A percentile compares a stretch with the other conserved stretches of the same genome.
Evolutionary conservation across 306 rosid genomes (phyloP).

Genomic region (Amphicarpaea edgeworthii): DNA sequence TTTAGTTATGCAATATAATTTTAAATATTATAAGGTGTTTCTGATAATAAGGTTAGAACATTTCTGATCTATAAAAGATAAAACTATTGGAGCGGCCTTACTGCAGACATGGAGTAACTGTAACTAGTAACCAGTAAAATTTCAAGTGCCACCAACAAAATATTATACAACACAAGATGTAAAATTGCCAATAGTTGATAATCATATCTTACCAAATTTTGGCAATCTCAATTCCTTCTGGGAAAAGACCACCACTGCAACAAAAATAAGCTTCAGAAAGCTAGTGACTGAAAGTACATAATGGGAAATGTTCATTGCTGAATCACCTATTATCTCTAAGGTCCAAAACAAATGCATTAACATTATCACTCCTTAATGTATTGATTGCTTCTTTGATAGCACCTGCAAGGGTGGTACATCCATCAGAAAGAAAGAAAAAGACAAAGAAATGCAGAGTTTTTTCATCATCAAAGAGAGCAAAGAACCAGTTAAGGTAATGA

Average conservation of each 20-base stretch:
- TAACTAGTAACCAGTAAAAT: not conserved
- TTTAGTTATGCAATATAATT: constrained; percentile 13
- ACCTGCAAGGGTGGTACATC: constrained; percentile 60
- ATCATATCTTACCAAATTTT: constrained; percentile 83
- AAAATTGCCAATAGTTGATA: constrained; percentile 32
- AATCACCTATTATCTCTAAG: constrained; percentile 96
- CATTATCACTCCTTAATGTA: constrained; percentile 71
- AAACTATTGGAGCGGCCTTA: constrained; percentile 5
- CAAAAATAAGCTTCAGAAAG: constrained; percentile 64
- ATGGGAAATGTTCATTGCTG: constrained; percentile 40
- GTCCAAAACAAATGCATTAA: constrained; percentile 94
- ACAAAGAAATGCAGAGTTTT: constrained; percentile 29
- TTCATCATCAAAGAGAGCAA: constrained; percentile 25
- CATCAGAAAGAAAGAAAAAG: constrained; percentile 34
- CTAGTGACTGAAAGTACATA: constrained; percentile 45
- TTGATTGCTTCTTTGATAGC: constrained; percentile 95
- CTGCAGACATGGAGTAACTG: constrained; percentile 31
- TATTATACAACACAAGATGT: constrained; percentile 22
- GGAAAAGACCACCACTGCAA: constrained; percentile 98
- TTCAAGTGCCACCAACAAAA: constrained; percentile 23
- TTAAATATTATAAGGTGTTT: constrained; percentile 36
- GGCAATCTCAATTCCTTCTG: constrained; percentile 98
- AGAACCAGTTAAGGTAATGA: constrained; percentile 5
- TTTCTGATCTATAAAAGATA: constrained; percentile 14
- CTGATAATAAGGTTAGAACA: constrained; percentile 37